phyloP scores from a whole-genome alignment of 306 rosid genomes.

The Quercus dentata region DNA sequence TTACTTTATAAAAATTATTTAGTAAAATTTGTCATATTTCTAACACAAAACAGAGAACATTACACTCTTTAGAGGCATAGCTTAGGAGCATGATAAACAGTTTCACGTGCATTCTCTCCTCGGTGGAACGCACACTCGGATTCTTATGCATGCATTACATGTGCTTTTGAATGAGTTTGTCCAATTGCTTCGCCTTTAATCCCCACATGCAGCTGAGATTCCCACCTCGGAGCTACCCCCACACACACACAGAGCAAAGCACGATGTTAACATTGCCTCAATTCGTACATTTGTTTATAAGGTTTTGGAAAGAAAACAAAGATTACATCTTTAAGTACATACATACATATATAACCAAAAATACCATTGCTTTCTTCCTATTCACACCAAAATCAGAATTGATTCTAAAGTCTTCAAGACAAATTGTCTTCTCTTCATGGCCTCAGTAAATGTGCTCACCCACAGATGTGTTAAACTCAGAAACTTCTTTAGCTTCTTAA shows the following conservation, averaged over 20 bases:
- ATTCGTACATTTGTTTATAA: no score
- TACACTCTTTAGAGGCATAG: background rate
- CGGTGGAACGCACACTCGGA: slow-evolving; percentile 37
- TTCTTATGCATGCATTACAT: slow-evolving; percentile 40
- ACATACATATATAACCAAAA: no score
- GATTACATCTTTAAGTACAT: no score
- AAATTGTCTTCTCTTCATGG: no score
- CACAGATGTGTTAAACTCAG: no score
- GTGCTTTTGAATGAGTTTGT: slow-evolving; percentile 43
- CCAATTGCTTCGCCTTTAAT: slow-evolving; percentile 14
- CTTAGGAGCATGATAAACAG: background rate
- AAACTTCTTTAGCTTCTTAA: no score
- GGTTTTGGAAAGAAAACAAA: no score
- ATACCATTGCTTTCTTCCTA: no score
- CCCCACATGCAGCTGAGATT: slow-evolving; percentile 12
- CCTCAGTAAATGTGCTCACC: no score
- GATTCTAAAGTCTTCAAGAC: no score
- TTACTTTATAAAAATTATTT: background rate
- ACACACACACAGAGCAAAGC: background rate
- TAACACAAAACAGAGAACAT: background rate
- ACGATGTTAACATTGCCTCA: background rate
- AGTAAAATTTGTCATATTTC: background rate
- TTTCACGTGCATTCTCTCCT: slow-evolving; percentile 31
- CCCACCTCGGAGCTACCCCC: background rate
- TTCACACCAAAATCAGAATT: no score